Evolutionary conservation across 2,329 filamentous ascomycete genomes (phyloP).

Genomic region (Cadophora luteo-olivacea): DNA sequence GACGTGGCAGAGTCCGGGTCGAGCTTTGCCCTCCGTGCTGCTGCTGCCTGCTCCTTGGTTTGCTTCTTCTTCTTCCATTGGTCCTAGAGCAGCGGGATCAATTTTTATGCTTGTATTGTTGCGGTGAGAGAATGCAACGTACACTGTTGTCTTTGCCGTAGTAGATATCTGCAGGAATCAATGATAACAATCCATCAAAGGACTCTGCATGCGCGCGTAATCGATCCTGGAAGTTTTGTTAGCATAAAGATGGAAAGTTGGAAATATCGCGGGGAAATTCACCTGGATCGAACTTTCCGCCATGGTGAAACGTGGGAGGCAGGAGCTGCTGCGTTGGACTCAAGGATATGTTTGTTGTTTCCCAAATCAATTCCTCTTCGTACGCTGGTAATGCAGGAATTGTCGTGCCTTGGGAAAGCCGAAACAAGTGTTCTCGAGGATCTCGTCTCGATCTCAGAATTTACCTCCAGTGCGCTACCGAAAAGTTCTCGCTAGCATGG

Average conservation of each 20-base stretch:
- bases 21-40: constrained; percentile 85
- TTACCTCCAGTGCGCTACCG: background rate
- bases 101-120: constrained; percentile 21
- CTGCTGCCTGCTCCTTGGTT: constrained; percentile 84
- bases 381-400: background rate
- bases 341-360: background rate
- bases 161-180: constrained; percentile 76
- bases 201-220: constrained; percentile 52
- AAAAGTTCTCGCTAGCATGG: constrained; percentile 11
- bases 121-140: constrained; percentile 47
- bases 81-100: constrained; percentile 60
- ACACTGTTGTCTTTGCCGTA: constrained; percentile 74
- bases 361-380: background rate
- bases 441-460: constrained; percentile 4
- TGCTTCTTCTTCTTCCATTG: constrained; percentile 97
- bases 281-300: constrained; percentile 45
- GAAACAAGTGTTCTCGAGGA: background rate
- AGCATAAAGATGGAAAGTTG: constrained; percentile 23
- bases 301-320: constrained; percentile 33
- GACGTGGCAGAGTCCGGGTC: constrained; percentile 78
- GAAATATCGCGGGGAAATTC: constrained; percentile 36
- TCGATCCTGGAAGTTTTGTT: constrained; percentile 51
- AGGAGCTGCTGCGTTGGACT: background rate
- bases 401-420: background rate
- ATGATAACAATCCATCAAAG: constrained; percentile 64